Base-by-base conservation (phyloP, 2,329 filamentous ascomycete genomes). In the Capronia coronata region DNA sequence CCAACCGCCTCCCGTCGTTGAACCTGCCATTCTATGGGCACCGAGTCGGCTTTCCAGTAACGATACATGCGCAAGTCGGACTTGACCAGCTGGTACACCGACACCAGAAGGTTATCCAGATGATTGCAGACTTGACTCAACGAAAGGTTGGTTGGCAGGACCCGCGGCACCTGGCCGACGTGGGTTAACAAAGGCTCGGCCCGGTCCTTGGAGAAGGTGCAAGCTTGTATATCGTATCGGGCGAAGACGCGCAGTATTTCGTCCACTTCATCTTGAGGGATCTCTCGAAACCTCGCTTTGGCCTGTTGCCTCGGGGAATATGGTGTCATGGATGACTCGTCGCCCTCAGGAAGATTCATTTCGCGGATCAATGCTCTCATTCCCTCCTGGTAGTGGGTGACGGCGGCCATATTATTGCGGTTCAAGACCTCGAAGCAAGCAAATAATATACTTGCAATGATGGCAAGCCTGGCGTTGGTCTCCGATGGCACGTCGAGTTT, bases 381-480 rank as follows among this genome's bases (percentile, higher is more conserved):
- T 37, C 59, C 59, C 27, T 47, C 43, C 42, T 58, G 57, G 25
- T 62, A 62, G 49, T 60, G 58, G 35, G 59, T 47, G 19, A 62
- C 59, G 2, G 62, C 62, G 7, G 62, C 60, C 37, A 61, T 54
- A 19, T 60, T 54, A 55, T 65, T 62, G 3, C 59, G 54, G 22
- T 61, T 60, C 19, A 66, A 58, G 21, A 63, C 62, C 50, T 85
- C 80, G 54, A 84, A 84, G 63, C 79, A 83, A n/a, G 79, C 78
- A 42, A 85, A 71, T 30, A 85, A 68, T 29, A 85, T 77, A 45
- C 75, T 82, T 13, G 79, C 76, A 72, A 84, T 83, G n/a, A 84
- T 54, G n/a, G 70, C 42, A 73, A 74, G 10, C 71, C 78, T 58
- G 75, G 72, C 63, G 75, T 72, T 13, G 73, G 74, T 43, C 63